phyloP scores from a whole-genome alignment of 2,329 filamentous ascomycete genomes.

The Pestalotiopsis sp. region DNA sequence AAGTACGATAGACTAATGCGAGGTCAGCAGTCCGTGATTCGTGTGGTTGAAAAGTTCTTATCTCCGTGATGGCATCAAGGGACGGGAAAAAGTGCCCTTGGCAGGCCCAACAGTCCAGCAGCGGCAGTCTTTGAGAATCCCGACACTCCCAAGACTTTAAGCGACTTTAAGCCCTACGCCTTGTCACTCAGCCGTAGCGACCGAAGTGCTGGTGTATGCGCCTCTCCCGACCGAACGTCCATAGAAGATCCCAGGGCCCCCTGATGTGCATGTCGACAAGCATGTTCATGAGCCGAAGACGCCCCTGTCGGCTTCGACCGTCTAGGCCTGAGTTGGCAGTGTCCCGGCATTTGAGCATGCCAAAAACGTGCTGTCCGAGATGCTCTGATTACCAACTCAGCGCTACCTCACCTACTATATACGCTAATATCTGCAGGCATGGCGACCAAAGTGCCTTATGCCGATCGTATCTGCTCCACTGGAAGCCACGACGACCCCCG shows the following conservation, averaged over 20 bases:
- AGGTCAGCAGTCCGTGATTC: background rate
- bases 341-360: background rate
- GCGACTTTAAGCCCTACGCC: background rate
- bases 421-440: background rate
- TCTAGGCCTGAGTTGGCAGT: slow-evolving; percentile 3
- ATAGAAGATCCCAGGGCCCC: background rate
- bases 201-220: background rate
- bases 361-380: background rate
- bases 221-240: background rate
- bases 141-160: too few relatives aligned
- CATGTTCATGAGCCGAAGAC: background rate
- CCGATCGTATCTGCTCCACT: slow-evolving; percentile 1
- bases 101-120: background rate
- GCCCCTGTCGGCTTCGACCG: background rate
- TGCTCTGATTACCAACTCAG: background rate
- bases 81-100: background rate
- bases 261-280: background rate
- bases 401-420: background rate
- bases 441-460: background rate
- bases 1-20: background rate
- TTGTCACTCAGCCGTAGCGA: background rate
- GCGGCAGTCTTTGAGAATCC: too few relatives aligned
- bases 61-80: background rate
- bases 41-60: background rate
- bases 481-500: background rate